These are phyloP conservation scores for Hamamelis virginiana DNA, from an alignment of 164 flowering plant species.

Conservation along the genomic window DNA sequence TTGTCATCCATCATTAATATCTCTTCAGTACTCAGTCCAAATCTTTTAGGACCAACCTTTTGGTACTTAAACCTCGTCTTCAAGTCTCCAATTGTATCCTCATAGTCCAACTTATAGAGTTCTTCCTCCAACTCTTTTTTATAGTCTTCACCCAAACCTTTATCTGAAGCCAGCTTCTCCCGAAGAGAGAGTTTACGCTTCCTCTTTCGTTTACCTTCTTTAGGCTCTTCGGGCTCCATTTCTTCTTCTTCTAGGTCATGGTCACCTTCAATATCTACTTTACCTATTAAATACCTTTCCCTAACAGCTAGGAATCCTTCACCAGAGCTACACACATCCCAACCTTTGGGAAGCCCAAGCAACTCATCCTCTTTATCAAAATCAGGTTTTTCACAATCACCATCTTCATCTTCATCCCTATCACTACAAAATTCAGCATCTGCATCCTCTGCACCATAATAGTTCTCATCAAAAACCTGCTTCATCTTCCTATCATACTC, in stretches of 20 bases:
- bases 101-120: too few species aligned
- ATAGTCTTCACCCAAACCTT: conserved; percentile 37
- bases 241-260: conserved; percentile 12
- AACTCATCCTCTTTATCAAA: conserved; percentile 86
- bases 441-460: conserved; percentile 65
- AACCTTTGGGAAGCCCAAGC: conserved; percentile 60
- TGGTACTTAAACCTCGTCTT: conserved; percentile 75
- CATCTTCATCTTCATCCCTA: too few species aligned
- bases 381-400: conserved; percentile 67
- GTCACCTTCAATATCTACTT: too few species aligned
- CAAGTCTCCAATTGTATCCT: too few species aligned
- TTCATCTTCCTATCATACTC: conserved; percentile 80
- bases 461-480: conserved; percentile 49
- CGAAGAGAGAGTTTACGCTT: conserved; percentile 50
- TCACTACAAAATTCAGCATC: conserved; percentile 55
- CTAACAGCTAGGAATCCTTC: too few species aligned
- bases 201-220: conserved; percentile 48
- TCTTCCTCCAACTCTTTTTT: conserved; percentile 23
- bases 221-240: too few species aligned
- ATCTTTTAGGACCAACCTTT: conserved; percentile 49
- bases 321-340: too few species aligned
- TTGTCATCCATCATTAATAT: conserved; percentile 68
- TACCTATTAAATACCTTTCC: too few species aligned
- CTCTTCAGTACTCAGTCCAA: conserved; percentile 58
- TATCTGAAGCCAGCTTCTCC: conserved; percentile 36